A percentile compares a stretch with the other conserved stretches of the same genome.
Evolutionary conservation across 192 early-diverging fungal genomes (phyloP).

Genomic region (Dissophora ornata): DNA sequence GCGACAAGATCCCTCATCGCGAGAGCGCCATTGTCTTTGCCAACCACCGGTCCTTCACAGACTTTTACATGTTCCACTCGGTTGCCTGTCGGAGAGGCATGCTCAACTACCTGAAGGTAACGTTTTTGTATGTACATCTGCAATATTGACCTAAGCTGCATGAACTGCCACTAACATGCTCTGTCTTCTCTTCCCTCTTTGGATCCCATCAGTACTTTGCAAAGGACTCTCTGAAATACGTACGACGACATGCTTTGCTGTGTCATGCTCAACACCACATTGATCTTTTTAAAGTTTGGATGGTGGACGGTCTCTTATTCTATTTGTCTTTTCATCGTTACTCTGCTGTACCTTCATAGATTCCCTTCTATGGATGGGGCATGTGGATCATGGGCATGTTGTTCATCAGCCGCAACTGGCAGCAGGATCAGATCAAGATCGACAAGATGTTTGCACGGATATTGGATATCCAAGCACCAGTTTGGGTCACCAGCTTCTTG

Average conservation of each 20-base stretch:
- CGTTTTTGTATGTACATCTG: neutral
- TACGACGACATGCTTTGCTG: slow-evolving; percentile 14
- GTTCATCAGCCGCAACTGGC: slow-evolving; percentile 68
- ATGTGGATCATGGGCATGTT: slow-evolving; percentile 73
- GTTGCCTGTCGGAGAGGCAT: slow-evolving; percentile 62
- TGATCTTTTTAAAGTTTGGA: neutral
- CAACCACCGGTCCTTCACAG: slow-evolving; percentile 66
- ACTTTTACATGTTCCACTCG: slow-evolving; percentile 69
- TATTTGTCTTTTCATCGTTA: neutral
- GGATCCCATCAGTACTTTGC: slow-evolving; percentile 62
- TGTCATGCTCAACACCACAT: neutral
- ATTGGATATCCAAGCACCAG: slow-evolving; percentile 60
- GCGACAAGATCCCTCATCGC: slow-evolving; percentile 57
- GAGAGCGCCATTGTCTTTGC: slow-evolving; percentile 67
- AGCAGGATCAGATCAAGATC: slow-evolving; percentile 62
- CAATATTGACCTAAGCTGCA: neutral
- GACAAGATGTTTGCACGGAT: slow-evolving; percentile 63
- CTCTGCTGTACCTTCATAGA: too few relatives aligned
- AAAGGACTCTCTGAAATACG: slow-evolving; percentile 71
- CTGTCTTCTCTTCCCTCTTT: neutral
- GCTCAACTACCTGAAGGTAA: slow-evolving; percentile 64
- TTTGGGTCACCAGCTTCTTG: slow-evolving; percentile 67
- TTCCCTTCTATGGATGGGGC: slow-evolving; percentile 71
- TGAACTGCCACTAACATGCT: neutral
- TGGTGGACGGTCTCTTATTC: neutral